phyloP scores from a whole-genome alignment of 371 early-diverging fungal genomes.

The Apophysomyces sp. region DNA sequence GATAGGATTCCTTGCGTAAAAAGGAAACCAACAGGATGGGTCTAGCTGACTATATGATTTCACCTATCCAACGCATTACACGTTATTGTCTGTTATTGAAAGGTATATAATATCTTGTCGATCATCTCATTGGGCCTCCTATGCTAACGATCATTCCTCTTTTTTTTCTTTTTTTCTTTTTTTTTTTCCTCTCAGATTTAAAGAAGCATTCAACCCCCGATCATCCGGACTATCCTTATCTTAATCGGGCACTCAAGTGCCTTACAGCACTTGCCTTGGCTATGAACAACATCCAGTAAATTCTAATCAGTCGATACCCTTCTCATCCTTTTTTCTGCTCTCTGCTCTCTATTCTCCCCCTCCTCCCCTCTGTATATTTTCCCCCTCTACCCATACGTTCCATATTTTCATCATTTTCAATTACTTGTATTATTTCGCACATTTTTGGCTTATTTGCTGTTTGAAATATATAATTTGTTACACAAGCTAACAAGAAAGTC shows the following conservation, averaged over 20 bases:
- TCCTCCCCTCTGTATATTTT: neutral
- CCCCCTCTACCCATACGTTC: neutral
- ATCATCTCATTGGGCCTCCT: neutral
- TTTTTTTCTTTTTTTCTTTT: conserved; percentile 7
- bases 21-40: conserved; percentile 38
- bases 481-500: conserved; percentile 1
- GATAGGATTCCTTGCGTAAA: conserved; percentile 36
- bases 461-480: neutral
- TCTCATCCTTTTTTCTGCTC: neutral
- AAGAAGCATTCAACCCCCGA: conserved; percentile 36
- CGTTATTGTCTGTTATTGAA: conserved; percentile 48
- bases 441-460: neutral
- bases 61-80: conserved; percentile 55
- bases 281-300: conserved; percentile 36
- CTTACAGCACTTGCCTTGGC: conserved; percentile 44
- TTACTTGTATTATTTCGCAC: conserved; percentile 1
- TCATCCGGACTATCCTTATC: conserved; percentile 34
- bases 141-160: neutral
- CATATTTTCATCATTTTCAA: neutral
- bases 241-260: conserved; percentile 35
- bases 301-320: neutral
- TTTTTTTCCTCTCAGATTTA: conserved; percentile 27
- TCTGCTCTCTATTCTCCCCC: neutral
- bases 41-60: conserved; percentile 51
- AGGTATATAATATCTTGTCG: conserved; percentile 26